Evolutionary conservation across 768 basidiomycete species (phyloP).

Genomic region (Lanmaoa rubissima): DNA sequence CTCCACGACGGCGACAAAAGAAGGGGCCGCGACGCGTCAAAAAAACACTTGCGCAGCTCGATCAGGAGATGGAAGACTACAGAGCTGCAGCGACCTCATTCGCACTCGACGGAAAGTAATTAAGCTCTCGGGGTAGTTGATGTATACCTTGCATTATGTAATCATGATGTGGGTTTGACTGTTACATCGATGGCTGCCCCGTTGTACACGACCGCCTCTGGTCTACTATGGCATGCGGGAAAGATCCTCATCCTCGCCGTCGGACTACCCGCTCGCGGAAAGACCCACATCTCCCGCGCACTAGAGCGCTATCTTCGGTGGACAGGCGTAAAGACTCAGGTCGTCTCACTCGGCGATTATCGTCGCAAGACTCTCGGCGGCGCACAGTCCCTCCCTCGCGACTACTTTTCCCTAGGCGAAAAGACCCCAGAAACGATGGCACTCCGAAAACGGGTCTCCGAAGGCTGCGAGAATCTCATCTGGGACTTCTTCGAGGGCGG

Average conservation of each 20-base stretch:
- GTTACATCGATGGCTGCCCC: constrained; percentile 72
- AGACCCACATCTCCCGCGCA: constrained; percentile 94
- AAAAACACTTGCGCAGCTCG: constrained; percentile 63
- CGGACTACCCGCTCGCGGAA: constrained; percentile 91
- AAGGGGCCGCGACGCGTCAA: constrained; percentile 76
- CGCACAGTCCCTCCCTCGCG: constrained; percentile 81
- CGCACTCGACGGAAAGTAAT: no score
- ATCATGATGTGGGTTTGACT: constrained; percentile 8
- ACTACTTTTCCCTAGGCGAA: constrained; percentile 87
- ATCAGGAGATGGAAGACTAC: constrained; percentile 82
- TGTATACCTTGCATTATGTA: not conserved
- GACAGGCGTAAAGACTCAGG: constrained; percentile 96
- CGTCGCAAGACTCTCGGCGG: constrained; percentile 87
- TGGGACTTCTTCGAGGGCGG: constrained; percentile 83
- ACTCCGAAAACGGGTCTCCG: constrained; percentile 69
- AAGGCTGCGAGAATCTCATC: constrained; percentile 86
- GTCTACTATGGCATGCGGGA: constrained; percentile 86
- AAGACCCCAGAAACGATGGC: constrained; percentile 79
- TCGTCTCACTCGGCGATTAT: constrained; percentile 94
- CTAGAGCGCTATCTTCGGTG: constrained; percentile 97
- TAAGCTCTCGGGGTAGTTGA: no score
- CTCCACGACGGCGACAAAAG: constrained; percentile 49
- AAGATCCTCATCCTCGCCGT: constrained; percentile 93
- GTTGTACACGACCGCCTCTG: constrained; percentile 88
- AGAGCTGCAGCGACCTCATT: constrained; percentile 38